Evolutionary conservation across 192 early-diverging fungal genomes (phyloP), one percentile per base, ranked within the genome.

Genomic region (Backusella circina): DNA sequence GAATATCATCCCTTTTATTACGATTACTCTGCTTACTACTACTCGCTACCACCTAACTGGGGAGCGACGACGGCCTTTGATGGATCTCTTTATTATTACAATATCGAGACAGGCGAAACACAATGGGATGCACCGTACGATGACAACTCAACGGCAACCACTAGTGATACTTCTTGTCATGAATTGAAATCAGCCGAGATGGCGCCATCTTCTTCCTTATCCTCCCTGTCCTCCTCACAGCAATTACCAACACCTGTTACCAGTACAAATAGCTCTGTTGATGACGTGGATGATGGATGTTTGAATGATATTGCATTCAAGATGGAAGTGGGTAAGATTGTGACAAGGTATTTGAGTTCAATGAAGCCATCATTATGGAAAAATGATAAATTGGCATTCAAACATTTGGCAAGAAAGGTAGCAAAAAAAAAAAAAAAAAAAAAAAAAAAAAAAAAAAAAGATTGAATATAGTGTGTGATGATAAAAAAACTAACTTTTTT

Each of bases 381-480:
- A 36, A 78, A 80, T 35, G 82, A 83, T 64, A 85, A 85, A 38
- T 70, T 75, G 2, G 18, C 82, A 8, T 87, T 87, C 54, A 87
- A 87, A 61, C 83, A 87, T 35, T 77, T 85, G 16, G 86, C 86
- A 0, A 80, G 86, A 68, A 85, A 78, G 75, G 84, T 85, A 83
- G 8, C 0, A 5, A 31, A 65, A 31, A n/a, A n/a, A n/a, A n/a
- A n/a, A n/a, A n/a, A n/a, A n/a, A n/a, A n/a, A n/a, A n/a, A n/a
- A n/a, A n/a, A n/a, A n/a, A n/a, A n/a, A n/a, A n/a, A n/a, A n/a
- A n/a, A n/a, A n/a, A n/a, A n/a, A n/a, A n/a, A n/a, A n/a, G n/a
- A n/a, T n/a, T n/a, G n/a, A n/a, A n/a, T n/a, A n/a, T n/a, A n/a
- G n/a, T n/a, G n/a, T n/a, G n/a, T n/a, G n/a, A n/a, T n/a, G n/a